Base-by-base conservation (phyloP, 2,329 filamentous ascomycete genomes). In the Fusarium miscanthi region DNA sequence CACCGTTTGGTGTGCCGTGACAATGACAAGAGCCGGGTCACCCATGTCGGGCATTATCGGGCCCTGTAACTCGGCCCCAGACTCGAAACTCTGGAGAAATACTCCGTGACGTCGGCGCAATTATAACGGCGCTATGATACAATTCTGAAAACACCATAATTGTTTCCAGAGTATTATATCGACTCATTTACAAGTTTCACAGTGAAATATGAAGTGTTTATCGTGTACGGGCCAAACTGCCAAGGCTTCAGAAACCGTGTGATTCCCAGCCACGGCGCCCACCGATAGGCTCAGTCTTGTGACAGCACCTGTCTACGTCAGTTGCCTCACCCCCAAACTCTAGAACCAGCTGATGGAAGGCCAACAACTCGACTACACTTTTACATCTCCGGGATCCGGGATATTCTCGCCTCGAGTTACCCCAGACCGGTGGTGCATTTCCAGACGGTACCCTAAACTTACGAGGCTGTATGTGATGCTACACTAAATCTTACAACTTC, bases 351-450 rank as follows among this genome's bases (percentile, higher is more conserved):
- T 51, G 27, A 61, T 68, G 23, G 14, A 54, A 37, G 35, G 35
- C 37, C 38, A n/a, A 27, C 23, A 11, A 5, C 27, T 12, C 23
- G 14, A 21, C 10, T 21, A 21, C 9, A 23, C 48, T 23, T 17
- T 23, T 54, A 16, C 48, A 31, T 61, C 23, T 60, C 65, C 60
- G 57, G 54, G 54, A 45, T 63, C 71, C 72, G 71, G 71, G 57
- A 69, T 63, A 74, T 74, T 74, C 68, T 74, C 68, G 72, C 71
- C 72, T 72, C 37, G 56, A 33, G 14, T 35, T 65, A 46, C 59
- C 67, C 71, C 63, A 57, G 43, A 43, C 43, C 40, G 63, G 58
- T 30, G 16, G 23, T 61, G 11, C 48, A 67, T 33, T 33, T 67
- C 64, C 61, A 66, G 43, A 38, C 41, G 33, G 11, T 19, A 23